Percentiles rank a stretch among this genome's conserved stretches.
Evolutionary conservation across 176 grass and related monocot species (phyloP).

Genomic region (Phoenix roebelenii): DNA sequence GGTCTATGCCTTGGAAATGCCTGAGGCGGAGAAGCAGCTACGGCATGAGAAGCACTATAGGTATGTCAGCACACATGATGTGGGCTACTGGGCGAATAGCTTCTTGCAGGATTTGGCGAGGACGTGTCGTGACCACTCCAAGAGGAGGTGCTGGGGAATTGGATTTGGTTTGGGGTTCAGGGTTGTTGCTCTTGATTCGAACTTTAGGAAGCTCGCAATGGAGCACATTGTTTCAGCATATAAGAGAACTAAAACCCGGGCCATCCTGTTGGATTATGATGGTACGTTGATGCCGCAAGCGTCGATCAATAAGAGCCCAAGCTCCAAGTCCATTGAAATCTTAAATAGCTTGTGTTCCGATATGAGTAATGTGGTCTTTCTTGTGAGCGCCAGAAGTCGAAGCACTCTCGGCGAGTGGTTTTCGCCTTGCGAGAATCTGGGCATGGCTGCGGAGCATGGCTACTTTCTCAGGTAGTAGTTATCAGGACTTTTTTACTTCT

Average conservation of each 20-base stretch:
- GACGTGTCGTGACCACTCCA: slow-evolving; percentile 84
- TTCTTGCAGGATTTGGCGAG: slow-evolving; percentile 68
- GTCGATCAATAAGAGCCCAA: slow-evolving; percentile 59
- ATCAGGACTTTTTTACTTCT: too few species aligned
- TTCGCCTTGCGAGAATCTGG: too few species aligned
- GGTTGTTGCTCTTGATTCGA: slow-evolving; percentile 82
- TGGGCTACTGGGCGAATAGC: slow-evolving; percentile 81
- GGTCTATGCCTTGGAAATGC: slow-evolving; percentile 73
- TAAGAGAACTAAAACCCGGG: slow-evolving; percentile 50
- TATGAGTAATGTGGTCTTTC: too few species aligned
- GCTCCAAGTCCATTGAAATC: not conserved
- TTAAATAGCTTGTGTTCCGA: too few species aligned
- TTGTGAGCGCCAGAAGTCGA: too few species aligned
- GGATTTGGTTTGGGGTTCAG: slow-evolving; percentile 92
- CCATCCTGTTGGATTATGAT: slow-evolving; percentile 90
- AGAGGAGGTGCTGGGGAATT: slow-evolving; percentile 86
- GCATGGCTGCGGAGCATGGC: too few species aligned
- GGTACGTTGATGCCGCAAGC: slow-evolving; percentile 73
- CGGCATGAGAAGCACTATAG: slow-evolving; percentile 95
- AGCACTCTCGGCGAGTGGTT: too few species aligned
- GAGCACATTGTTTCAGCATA: slow-evolving; percentile 69
- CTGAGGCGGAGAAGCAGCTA: slow-evolving; percentile 72
- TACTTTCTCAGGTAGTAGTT: too few species aligned
- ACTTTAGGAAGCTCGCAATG: slow-evolving; percentile 85
- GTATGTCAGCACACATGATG: slow-evolving; percentile 81